phyloP scores from a whole-genome alignment of 768 basidiomycete species.

The Lactifluus subvellereus region DNA sequence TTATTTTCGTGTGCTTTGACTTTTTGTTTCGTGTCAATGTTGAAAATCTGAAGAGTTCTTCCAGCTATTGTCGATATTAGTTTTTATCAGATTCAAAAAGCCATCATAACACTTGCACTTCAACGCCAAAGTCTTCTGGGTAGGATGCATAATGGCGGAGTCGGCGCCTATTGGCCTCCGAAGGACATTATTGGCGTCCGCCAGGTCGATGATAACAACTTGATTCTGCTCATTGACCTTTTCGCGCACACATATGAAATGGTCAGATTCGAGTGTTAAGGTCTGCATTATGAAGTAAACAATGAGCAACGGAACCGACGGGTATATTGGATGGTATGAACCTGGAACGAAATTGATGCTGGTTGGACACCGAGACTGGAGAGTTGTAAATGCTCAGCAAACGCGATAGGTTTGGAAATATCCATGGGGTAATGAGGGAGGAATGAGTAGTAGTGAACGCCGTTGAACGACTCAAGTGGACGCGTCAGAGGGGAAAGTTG shows the following conservation, averaged over 20 bases:
- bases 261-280: conserved; percentile 94
- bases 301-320: conserved; percentile 2
- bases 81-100: not conserved
- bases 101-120: conserved; percentile 54
- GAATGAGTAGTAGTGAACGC: conserved; percentile 10
- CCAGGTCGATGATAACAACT: conserved; percentile 97
- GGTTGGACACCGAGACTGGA: conserved; percentile 95
- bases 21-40: conserved; percentile 96
- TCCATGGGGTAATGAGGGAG: conserved; percentile 28
- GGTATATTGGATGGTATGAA: conserved; percentile 34
- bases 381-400: conserved; percentile 89
- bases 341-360: conserved; percentile 95
- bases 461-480: conserved; percentile 7
- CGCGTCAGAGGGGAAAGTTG: conserved; percentile 17
- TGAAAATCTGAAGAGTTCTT: conserved; percentile 95
- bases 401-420: conserved; percentile 70
- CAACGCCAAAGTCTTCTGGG: conserved; percentile 92
- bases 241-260: conserved; percentile 97
- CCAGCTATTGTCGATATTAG: conserved; percentile 49
- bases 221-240: conserved; percentile 93
- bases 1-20: conserved; percentile 92
- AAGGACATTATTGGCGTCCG: conserved; percentile 95
- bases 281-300: conserved; percentile 43
- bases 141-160: conserved; percentile 97
- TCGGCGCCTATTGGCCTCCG: conserved; percentile 97